Evolutionary conservation across 331 rosid genomes (phyloP), one percentile per base, ranked within the genome.

Genomic region (Saraca asoca): DNA sequence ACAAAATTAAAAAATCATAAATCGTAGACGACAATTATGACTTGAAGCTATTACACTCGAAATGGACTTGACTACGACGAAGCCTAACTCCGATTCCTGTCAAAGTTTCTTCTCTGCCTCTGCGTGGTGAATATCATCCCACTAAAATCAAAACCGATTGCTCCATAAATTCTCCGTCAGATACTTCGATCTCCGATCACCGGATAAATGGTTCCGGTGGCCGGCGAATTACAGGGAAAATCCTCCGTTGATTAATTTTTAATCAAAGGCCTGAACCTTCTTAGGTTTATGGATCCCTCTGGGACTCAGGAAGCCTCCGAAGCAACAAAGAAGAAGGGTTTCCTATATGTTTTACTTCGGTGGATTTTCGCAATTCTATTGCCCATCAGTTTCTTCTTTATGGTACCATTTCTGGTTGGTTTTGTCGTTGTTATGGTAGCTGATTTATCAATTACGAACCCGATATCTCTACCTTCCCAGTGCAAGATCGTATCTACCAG

Each of bases 401-500:
- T 77, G 0, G 37, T 92, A 6, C 87, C 83, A 12, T 75, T 85
- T 56, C 38, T 81, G 2, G 53, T 81, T 55, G 79, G 81, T 24
- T 79, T 82, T 18, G 12, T 84, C 2, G 62, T 78, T 3, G 72
- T 87, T 13, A 35, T 81, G 17, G 12, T 71, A 70, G 54, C 88
- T 12, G 78, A 84, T 80, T 82, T 86, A 34, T 82, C 88, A 5
- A 66, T 79, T 17, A 39, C 85, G 9, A 84, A 58, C 71, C 79
- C 94, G 70, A 82, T 85, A 73, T 84, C 94, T 29, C 58, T 85
- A 31, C 85, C 86, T n/a, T 87, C 98, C 34, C 90, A 82, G 81
- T 93, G 98, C 89, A 85, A 79, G 72, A 87, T 93, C 72, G 83
- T 93, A 63, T 93, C 98, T 68, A 89, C 86, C 49, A 78, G 96